phyloP scores from a whole-genome alignment of 75 land plant genomes.

The Isoetes taiwanensis region DNA sequence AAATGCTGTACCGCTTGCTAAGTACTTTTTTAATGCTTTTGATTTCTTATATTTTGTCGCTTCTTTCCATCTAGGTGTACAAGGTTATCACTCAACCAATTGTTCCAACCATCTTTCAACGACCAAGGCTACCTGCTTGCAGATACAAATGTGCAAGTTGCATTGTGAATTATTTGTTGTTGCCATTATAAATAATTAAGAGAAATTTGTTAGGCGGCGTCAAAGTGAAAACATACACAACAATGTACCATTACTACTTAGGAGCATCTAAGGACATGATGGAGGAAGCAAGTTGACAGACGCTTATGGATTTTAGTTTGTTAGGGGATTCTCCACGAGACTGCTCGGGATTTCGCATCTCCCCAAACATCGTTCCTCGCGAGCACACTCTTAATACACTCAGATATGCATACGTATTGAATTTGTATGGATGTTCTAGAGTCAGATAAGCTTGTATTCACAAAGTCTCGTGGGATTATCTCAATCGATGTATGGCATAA shows the following conservation, averaged over 20 bases:
- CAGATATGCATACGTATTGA: conserved; percentile 99
- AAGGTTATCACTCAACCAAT: conserved; percentile 87
- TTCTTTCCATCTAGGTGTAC: conserved; percentile 49
- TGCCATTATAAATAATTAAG: not conserved
- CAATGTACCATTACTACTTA: conserved; percentile 86
- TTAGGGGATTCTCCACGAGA: conserved; percentile 90
- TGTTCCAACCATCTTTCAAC: conserved; percentile 80
- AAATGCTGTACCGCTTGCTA: too few species aligned
- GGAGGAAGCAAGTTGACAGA: conserved; percentile 97
- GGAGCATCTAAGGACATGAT: conserved; percentile 83
- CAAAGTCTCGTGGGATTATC: not conserved
- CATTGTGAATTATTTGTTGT: conserved; percentile 6
- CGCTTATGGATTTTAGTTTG: conserved; percentile 94
- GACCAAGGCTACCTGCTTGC: conserved; percentile 96
- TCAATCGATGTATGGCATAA: too few species aligned
- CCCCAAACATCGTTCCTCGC: conserved; percentile 93
- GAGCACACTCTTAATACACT: conserved; percentile 97
- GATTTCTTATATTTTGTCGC: not conserved
- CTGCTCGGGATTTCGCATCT: conserved; percentile 99
- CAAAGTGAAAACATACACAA: conserved; percentile 96
- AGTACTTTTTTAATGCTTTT: not conserved
- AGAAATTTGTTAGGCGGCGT: conserved; percentile 18
- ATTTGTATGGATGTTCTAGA: conserved; percentile 29
- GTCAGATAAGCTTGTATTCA: too few species aligned
- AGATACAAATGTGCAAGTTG: conserved; percentile 84